A percentile compares a stretch with the other conserved stretches of the same genome.
These are phyloP conservation scores for Suillus americanus DNA, from an alignment of 768 basidiomycete genomes.

Conservation along the genomic window DNA sequence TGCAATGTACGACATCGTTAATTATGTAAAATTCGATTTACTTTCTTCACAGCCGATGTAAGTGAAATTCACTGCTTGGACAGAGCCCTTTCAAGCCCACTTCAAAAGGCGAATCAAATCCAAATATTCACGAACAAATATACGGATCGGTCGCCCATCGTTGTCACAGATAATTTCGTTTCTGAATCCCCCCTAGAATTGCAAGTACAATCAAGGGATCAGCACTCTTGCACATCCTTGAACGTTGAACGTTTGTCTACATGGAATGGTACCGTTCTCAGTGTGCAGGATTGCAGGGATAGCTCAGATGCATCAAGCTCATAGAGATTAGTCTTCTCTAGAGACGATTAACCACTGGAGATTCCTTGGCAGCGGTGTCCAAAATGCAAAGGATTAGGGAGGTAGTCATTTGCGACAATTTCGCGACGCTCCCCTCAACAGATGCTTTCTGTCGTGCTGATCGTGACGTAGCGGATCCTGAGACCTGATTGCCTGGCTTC, in stretches of 20 bases:
- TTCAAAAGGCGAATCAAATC: not conserved
- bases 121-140: not conserved
- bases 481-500: not conserved
- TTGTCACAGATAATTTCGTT: not conserved
- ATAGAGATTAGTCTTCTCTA: not conserved
- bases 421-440: not conserved
- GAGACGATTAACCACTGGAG: not conserved
- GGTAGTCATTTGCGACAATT: not conserved
- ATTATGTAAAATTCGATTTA: not conserved
- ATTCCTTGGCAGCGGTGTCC: not conserved
- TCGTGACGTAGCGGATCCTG: not conserved
- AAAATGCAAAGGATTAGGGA: not conserved
- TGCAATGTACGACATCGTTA: not conserved
- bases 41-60: not conserved
- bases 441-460: not conserved
- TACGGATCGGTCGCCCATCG: not conserved
- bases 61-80: not conserved
- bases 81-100: not conserved
- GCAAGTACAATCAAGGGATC: not conserved
- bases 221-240: not conserved
- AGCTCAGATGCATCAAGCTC: not conserved
- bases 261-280: not conserved
- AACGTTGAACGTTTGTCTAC: not conserved
- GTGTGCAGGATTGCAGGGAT: not conserved
- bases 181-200: not conserved